Percentiles rank a stretch among this genome's conserved stretches.
These are phyloP conservation scores for Rhizophagus sp. DNA, from an alignment of 192 early-diverging fungal species.

Conservation along the genomic window DNA sequence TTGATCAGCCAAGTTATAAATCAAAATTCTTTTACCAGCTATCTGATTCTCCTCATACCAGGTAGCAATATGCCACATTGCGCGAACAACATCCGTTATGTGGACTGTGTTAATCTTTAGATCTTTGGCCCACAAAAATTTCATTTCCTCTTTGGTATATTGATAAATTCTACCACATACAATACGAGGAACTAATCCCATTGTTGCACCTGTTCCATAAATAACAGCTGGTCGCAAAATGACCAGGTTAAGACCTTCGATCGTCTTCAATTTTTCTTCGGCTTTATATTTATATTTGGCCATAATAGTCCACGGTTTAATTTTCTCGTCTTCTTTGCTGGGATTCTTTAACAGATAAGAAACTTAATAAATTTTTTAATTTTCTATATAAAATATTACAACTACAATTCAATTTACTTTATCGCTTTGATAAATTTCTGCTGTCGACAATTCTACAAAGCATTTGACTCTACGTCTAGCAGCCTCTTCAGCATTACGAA, in stretches of 20 bases:
- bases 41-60: constrained; percentile 55
- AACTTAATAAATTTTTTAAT: neutral
- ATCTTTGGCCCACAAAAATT: constrained; percentile 90
- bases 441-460: constrained; percentile 88
- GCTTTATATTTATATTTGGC: constrained; percentile 78
- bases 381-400: neutral
- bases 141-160: constrained; percentile 83
- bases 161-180: constrained; percentile 91
- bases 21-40: constrained; percentile 40
- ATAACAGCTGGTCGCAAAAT: constrained; percentile 86
- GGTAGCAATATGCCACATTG: constrained; percentile 55
- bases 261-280: constrained; percentile 76
- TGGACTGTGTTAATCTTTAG: constrained; percentile 95
- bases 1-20: constrained; percentile 88
- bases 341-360: constrained; percentile 34
- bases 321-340: constrained; percentile 58
- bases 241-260: constrained; percentile 74
- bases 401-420: constrained; percentile 51
- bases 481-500: constrained; percentile 82
- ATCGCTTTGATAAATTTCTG: constrained; percentile 84
- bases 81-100: constrained; percentile 76
- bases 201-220: constrained; percentile 81
- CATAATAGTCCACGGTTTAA: constrained; percentile 81
- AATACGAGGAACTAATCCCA: constrained; percentile 87
- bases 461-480: constrained; percentile 68